Conservation (phyloP, 768 basidiomycete species). For the Pleurotus citrinopileatus region DNA sequence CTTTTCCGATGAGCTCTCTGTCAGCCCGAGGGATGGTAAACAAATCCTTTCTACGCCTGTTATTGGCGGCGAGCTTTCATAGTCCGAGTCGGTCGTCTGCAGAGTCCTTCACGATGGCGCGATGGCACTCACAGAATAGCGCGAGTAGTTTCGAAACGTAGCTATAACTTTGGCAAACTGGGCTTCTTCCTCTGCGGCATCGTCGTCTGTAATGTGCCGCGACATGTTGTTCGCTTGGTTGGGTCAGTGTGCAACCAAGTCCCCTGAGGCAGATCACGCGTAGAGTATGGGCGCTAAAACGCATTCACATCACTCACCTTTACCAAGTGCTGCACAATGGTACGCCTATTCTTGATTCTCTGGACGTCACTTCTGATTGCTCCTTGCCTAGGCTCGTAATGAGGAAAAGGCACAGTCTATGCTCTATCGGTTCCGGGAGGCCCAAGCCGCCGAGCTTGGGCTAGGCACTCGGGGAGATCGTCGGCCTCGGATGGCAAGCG, state of each 20-base stretch:
- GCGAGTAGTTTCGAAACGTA: slow-evolving; percentile 74
- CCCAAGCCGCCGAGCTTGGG: slow-evolving; percentile 93
- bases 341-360: not conserved
- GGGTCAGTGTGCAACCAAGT: too few species aligned
- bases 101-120: slow-evolving; percentile 1
- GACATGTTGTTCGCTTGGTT: slow-evolving; percentile 2
- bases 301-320: not conserved
- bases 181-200: slow-evolving; percentile 52
- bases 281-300: slow-evolving; percentile 2
- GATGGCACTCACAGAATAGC: slow-evolving; percentile 56
- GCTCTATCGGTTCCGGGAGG: slow-evolving; percentile 94
- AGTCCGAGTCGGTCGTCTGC: slow-evolving; percentile 11
- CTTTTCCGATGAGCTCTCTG: slow-evolving; percentile 57
- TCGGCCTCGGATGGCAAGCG: slow-evolving; percentile 89
- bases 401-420: slow-evolving; percentile 97
- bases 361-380: not conserved
- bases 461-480: slow-evolving; percentile 80
- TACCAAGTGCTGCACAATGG: not conserved
- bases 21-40: slow-evolving; percentile 68
- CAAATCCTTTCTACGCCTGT: slow-evolving; percentile 72
- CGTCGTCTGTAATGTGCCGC: not conserved
- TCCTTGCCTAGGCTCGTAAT: slow-evolving; percentile 78
- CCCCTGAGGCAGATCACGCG: too few species aligned
- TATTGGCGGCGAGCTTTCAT: slow-evolving; percentile 47
- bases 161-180: slow-evolving; percentile 76